Percentiles rank a stretch among this genome's conserved stretches.
Conservation (phyloP, 1,139 yeast genomes). For the Dujonia santamariae region DNA sequence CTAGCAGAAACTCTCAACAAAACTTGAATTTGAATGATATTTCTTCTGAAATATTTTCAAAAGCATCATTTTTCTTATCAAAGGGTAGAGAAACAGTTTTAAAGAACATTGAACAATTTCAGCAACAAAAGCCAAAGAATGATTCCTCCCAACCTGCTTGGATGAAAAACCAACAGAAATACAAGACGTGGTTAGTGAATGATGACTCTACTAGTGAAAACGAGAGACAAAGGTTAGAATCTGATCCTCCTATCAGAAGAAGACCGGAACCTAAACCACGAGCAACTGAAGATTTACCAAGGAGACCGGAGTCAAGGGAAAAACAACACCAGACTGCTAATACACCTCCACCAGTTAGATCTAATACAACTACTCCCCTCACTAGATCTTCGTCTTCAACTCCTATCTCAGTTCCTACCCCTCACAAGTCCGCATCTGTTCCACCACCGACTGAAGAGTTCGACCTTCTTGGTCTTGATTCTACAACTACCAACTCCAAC, state of each 20-base stretch:
- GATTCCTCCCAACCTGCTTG: slow-evolving; percentile 65
- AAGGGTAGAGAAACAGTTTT: slow-evolving; percentile 62
- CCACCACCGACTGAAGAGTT: slow-evolving; percentile 14
- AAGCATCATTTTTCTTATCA: slow-evolving; percentile 60
- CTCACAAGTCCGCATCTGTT: slow-evolving; percentile 1
- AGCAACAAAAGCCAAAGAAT: slow-evolving; percentile 25
- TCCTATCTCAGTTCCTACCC: slow-evolving; percentile 1
- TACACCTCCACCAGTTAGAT: not conserved
- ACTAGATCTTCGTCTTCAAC: not conserved
- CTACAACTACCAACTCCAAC: too few species aligned
- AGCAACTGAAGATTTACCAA: slow-evolving; percentile 1
- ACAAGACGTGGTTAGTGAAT: slow-evolving; percentile 24
- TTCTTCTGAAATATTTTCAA: slow-evolving; percentile 59
- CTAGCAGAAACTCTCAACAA: not conserved
- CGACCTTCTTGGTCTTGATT: slow-evolving; percentile 25
- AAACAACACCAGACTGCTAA: not conserved
- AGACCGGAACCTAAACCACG: slow-evolving; percentile 1
- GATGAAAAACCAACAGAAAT: slow-evolving; percentile 63
- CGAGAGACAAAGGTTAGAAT: slow-evolving; percentile 3
- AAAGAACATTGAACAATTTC: slow-evolving; percentile 64
- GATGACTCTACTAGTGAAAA: slow-evolving; percentile 3
- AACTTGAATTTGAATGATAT: slow-evolving; percentile 48
- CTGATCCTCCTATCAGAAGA: not conserved
- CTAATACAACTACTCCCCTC: not conserved
- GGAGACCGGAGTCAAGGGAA: slow-evolving; percentile 1